Conservation (phyloP, 371 early-diverging fungal species). For the Mortierella sp. region DNA sequence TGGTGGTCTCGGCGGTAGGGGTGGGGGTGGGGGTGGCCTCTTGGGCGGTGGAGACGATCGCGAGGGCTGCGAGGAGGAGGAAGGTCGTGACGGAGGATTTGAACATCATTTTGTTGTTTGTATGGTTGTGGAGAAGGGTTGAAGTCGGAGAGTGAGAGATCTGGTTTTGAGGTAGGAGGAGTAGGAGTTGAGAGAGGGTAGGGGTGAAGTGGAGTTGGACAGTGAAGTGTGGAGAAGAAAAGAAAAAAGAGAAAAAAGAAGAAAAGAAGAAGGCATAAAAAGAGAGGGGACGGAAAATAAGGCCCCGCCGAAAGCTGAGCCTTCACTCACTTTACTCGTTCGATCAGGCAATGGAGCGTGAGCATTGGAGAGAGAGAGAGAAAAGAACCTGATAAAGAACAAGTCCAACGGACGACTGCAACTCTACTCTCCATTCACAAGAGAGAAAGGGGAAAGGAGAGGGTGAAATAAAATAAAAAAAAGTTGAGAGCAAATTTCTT, state of each 20-base stretch:
- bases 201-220: slow-evolving; percentile 5
- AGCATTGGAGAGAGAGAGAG: not conserved
- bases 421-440: not conserved
- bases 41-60: not conserved
- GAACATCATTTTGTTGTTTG: slow-evolving; percentile 8
- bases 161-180: not conserved
- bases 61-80: not conserved
- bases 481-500: slow-evolving; percentile 6
- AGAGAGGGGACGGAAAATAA: not conserved
- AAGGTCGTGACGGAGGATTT: slow-evolving; percentile 6
- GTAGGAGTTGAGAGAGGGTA: not conserved
- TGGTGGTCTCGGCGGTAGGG: not conserved
- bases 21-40: not conserved
- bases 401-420: not conserved
- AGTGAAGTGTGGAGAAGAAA: slow-evolving; percentile 12
- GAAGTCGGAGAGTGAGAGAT: not conserved
- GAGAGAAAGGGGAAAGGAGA: not conserved
- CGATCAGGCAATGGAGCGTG: not conserved
- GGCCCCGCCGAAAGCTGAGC: not conserved
- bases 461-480: slow-evolving; percentile 6
- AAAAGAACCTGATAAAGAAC: not conserved
- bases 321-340: not conserved
- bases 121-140: not conserved
- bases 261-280: not conserved
- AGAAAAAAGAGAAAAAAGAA: not conserved